A percentile compares a stretch with the other conserved stretches of the same genome.
phyloP scores from a whole-genome alignment of 1,284 basidiomycete species.

The Melampsora larici-populina region DNA sequence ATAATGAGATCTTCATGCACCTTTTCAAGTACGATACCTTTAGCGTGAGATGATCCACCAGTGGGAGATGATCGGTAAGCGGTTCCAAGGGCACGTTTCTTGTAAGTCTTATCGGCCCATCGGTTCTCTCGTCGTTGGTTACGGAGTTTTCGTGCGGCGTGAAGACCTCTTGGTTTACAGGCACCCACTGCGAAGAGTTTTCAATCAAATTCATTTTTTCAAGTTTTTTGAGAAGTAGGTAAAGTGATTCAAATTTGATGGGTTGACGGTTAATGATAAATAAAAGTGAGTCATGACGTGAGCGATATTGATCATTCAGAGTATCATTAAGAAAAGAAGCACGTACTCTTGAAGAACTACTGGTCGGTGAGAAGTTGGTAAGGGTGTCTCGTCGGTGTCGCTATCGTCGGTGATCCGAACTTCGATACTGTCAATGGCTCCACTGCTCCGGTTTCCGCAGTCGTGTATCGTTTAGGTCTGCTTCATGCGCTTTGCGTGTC shows the following conservation, averaged over 20 bases:
- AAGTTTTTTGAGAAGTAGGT: too few species aligned
- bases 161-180: conserved; percentile 87
- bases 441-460: background rate
- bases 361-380: background rate
- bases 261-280: too few species aligned
- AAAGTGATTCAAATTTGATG: too few species aligned
- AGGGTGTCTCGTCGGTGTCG: background rate
- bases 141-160: conserved; percentile 98
- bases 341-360: conserved; percentile 6
- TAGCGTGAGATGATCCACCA: conserved; percentile 98
- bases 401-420: background rate
- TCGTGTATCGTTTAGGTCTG: background rate
- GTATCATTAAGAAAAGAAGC: background rate
- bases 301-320: too few species aligned
- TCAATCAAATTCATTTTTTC: too few species aligned
- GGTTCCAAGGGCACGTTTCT: conserved; percentile 99
- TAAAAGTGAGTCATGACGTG: too few species aligned
- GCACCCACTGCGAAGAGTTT: conserved; percentile 34
- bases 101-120: conserved; percentile 99
- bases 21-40: conserved; percentile 99
- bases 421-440: too few species aligned
- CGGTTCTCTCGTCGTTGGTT: conserved; percentile 91
- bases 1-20: conserved; percentile 59
- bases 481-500: background rate
- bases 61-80: conserved; percentile 99